phyloP scores from a whole-genome alignment of 441 rosid species.

The Eruca vesicaria region DNA sequence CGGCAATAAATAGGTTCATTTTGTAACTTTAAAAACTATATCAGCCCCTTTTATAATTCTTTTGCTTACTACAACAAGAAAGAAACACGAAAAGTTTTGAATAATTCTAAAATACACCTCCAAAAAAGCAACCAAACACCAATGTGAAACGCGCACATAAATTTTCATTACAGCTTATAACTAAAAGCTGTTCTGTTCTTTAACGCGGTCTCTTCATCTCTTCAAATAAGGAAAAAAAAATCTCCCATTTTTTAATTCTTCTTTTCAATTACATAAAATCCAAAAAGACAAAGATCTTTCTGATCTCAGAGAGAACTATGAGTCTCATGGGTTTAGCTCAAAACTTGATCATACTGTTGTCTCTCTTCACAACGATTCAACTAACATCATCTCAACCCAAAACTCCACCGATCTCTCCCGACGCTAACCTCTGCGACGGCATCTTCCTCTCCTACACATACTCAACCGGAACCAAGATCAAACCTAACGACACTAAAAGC shows the following conservation, averaged over 20 bases:
- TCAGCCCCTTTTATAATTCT: neutral
- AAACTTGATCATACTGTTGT: constrained; percentile 8
- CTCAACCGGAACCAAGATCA: constrained; percentile 47
- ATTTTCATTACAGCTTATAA: constrained; percentile 20
- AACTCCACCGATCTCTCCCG: constrained; percentile 41
- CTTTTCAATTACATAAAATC: neutral
- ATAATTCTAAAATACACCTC: constrained; percentile 6
- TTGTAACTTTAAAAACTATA: neutral
- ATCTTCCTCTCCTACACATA: constrained; percentile 61
- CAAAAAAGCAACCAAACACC: neutral
- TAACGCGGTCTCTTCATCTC: constrained; percentile 31
- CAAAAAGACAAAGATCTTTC: neutral
- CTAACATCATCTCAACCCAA: constrained; percentile 42
- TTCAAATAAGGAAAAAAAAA: neutral
- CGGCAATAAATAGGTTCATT: neutral
- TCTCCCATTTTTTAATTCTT: neutral
- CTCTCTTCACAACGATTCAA: constrained; percentile 33
- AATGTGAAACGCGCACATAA: constrained; percentile 21
- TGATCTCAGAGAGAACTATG: neutral
- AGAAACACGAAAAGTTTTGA: neutral
- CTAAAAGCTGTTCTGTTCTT: constrained; percentile 4
- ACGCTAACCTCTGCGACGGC: constrained; percentile 63
- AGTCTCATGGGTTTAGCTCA: constrained; percentile 18
- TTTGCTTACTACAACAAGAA: constrained; percentile 20
- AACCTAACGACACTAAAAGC: constrained; percentile 53